Conservation (phyloP, 148 eudicot genomes). For the Cornus kousa region DNA sequence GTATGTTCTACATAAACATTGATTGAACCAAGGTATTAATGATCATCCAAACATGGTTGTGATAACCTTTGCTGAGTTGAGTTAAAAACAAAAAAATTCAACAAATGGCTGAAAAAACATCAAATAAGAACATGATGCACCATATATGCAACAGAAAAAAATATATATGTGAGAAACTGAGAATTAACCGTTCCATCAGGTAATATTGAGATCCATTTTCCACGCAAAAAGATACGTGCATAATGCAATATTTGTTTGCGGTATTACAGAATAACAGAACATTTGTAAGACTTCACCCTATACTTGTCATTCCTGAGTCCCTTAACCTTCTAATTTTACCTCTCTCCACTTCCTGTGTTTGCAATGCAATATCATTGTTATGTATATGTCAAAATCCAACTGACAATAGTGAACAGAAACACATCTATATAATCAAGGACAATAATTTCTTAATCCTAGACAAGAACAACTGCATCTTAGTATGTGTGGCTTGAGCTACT, state of each 20-base stretch:
- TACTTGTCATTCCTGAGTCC: neutral
- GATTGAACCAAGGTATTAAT: too few relatives aligned
- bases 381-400: neutral
- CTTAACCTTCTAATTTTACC: neutral
- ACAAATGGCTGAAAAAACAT: neutral
- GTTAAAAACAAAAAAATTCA: neutral
- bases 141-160: too few relatives aligned
- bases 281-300: neutral
- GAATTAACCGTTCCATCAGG: too few relatives aligned
- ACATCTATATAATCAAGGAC: neutral
- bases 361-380: neutral
- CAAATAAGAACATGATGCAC: too few relatives aligned
- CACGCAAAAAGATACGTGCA: too few relatives aligned
- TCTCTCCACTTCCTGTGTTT: neutral
- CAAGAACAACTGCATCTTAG: too few relatives aligned
- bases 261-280: neutral
- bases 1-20: neutral
- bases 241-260: too few relatives aligned
- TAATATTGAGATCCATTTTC: neutral
- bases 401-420: neutral
- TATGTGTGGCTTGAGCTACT: too few relatives aligned
- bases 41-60: neutral
- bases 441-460: too few relatives aligned
- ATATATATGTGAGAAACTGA: too few relatives aligned
- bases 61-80: too few relatives aligned